Percentiles rank a stretch among this genome's conserved stretches.
Evolutionary conservation across 1,139 yeast genomes (phyloP).

Genomic region (Saccharomyces hybrid): DNA sequence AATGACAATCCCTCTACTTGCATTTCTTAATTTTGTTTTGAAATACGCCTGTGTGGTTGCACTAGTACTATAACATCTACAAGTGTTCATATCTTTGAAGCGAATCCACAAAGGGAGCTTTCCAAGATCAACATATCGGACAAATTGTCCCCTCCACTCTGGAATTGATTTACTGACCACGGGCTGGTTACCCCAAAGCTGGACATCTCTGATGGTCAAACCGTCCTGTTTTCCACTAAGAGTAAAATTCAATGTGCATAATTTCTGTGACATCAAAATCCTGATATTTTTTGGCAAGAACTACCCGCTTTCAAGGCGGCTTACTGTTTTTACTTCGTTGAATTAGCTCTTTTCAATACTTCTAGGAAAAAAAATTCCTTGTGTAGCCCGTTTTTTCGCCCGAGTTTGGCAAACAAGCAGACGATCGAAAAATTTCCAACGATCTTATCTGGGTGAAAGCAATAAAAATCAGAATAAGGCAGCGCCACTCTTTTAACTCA

Average conservation of each 20-base stretch:
- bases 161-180: constrained; percentile 1
- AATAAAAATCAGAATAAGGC: not conserved
- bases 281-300: not conserved
- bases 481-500: not conserved
- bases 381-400: not conserved
- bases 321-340: not conserved
- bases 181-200: constrained; percentile 17
- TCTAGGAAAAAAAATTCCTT: not conserved
- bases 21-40: constrained; percentile 20
- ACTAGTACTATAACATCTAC: constrained; percentile 21
- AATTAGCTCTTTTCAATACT: not conserved
- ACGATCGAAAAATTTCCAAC: not conserved
- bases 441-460: not conserved
- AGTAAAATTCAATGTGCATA: constrained; percentile 14
- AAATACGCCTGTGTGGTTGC: constrained; percentile 24
- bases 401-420: not conserved
- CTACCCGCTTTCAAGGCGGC: not conserved
- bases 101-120: constrained; percentile 28
- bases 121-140: constrained; percentile 21
- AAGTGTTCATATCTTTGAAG: not conserved
- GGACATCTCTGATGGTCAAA: constrained; percentile 23
- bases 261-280: constrained; percentile 7
- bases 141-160: constrained; percentile 14
- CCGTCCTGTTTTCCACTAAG: constrained; percentile 19
- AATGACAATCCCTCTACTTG: constrained; percentile 22